phyloP scores from a whole-genome alignment of 768 basidiomycete genomes.

The Boletus coccyginus region DNA sequence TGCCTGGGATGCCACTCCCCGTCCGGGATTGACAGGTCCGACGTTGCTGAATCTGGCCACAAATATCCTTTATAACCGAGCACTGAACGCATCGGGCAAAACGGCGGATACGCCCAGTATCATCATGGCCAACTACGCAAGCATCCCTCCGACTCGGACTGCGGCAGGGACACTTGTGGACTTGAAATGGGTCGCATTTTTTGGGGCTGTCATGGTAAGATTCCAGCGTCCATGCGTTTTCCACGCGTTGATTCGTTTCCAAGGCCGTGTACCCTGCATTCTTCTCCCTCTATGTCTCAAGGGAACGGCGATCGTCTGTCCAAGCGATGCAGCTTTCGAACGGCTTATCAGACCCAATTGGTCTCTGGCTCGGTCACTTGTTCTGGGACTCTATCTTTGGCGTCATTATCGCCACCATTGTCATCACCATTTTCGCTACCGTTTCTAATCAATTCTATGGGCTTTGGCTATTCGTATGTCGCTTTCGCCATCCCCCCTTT shows the following conservation, averaged over 20 bases:
- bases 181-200: constrained; percentile 75
- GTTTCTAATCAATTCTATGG: constrained; percentile 64
- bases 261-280: constrained; percentile 81
- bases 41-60: constrained; percentile 65
- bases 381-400: constrained; percentile 67
- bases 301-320: constrained; percentile 63
- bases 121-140: constrained; percentile 55
- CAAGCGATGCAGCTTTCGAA: constrained; percentile 84
- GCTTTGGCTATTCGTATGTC: constrained; percentile 58
- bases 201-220: constrained; percentile 66
- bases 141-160: constrained; percentile 55
- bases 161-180: constrained; percentile 55
- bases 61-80: constrained; percentile 64
- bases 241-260: background rate
- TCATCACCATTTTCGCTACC: constrained; percentile 58
- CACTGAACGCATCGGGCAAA: constrained; percentile 51
- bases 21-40: constrained; percentile 56
- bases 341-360: constrained; percentile 64
- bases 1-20: constrained; percentile 67
- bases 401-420: constrained; percentile 58
- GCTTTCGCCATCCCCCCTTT: background rate
- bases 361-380: constrained; percentile 78
- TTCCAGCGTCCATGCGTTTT: background rate
- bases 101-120: constrained; percentile 40
- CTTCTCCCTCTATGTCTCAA: constrained; percentile 72